Evolutionary conservation across 31 red algal species (phyloP).

Genomic region (Porphyra umbilicalis): DNA sequence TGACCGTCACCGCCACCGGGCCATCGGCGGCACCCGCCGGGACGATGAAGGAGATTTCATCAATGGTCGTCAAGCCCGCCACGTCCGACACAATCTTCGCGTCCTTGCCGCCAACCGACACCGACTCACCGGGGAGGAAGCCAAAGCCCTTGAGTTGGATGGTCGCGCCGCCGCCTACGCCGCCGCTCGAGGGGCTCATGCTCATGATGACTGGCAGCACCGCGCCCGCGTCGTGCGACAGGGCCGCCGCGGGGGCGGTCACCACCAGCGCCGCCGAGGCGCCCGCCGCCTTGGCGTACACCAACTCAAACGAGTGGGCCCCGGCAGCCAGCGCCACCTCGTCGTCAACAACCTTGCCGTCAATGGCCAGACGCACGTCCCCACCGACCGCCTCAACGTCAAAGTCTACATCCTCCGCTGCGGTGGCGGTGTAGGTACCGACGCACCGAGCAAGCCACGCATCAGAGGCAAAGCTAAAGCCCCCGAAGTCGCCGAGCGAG

Average conservation of each 20-base stretch:
- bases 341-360: conserved; percentile 13
- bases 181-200: background rate
- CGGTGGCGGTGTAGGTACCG: conserved; percentile 15
- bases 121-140: conserved; percentile 21
- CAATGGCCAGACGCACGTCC: conserved; percentile 13
- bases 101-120: conserved; percentile 16
- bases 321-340: conserved; percentile 2
- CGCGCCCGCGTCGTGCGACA: background rate
- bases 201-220: background rate
- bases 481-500: background rate
- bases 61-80: conserved; percentile 6
- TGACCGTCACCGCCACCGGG: conserved; percentile 15
- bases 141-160: conserved; percentile 27
- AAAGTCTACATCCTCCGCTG: conserved; percentile 21
- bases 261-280: background rate
- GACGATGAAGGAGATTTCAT: conserved; percentile 17
- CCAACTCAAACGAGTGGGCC: conserved; percentile 18
- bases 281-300: conserved; percentile 4
- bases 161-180: conserved; percentile 25
- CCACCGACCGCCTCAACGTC: conserved; percentile 16
- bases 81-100: conserved; percentile 4
- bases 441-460: conserved; percentile 37
- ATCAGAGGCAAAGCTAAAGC: too few species aligned
- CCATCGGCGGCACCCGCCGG: conserved; percentile 22
- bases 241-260: background rate